These are phyloP conservation scores for Penicillium corylophilum DNA, from an alignment of 2,329 filamentous ascomycete species.

Conservation along the genomic window DNA sequence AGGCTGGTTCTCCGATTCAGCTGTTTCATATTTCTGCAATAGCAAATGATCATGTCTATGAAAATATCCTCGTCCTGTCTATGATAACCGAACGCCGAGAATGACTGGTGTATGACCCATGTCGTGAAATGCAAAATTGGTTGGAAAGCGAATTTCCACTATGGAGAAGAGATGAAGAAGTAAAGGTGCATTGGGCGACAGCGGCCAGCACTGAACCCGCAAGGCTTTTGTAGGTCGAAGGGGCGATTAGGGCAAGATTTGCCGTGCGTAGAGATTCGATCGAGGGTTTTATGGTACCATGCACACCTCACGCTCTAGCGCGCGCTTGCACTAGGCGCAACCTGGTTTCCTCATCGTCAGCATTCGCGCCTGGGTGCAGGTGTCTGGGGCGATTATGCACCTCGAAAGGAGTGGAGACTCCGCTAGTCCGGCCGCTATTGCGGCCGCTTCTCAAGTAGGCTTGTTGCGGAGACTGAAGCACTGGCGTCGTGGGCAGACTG, in stretches of 20 bases:
- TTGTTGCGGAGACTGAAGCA: conserved; percentile 39
- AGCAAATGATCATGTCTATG: conserved; percentile 13
- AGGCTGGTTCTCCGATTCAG: conserved; percentile 7
- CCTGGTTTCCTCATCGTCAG: conserved; percentile 42
- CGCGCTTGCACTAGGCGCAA: conserved; percentile 42
- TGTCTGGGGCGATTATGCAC: conserved; percentile 26
- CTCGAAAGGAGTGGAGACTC: conserved; percentile 31
- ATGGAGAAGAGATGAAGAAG: background rate
- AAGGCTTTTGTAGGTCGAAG: conserved; percentile 4
- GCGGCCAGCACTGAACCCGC: conserved; percentile 20
- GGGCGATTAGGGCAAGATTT: background rate
- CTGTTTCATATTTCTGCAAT: conserved; percentile 9
- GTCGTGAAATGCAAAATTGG: background rate
- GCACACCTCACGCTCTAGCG: conserved; percentile 29
- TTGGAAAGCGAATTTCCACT: background rate
- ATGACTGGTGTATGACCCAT: background rate
- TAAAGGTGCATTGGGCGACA: conserved; percentile 1
- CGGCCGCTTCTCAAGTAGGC: conserved; percentile 39
- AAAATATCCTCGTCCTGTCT: conserved; percentile 14
- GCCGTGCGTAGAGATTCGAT: background rate
- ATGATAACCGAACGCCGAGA: conserved; percentile 13
- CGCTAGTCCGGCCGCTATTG: conserved; percentile 36
- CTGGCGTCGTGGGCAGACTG: conserved; percentile 25
- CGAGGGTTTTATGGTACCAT: background rate
- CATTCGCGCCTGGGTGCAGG: conserved; percentile 25